A percentile compares a stretch with the other conserved stretches of the same genome.
phyloP scores from a whole-genome alignment of 768 basidiomycete genomes.

The Pisolithus marmoratus region DNA sequence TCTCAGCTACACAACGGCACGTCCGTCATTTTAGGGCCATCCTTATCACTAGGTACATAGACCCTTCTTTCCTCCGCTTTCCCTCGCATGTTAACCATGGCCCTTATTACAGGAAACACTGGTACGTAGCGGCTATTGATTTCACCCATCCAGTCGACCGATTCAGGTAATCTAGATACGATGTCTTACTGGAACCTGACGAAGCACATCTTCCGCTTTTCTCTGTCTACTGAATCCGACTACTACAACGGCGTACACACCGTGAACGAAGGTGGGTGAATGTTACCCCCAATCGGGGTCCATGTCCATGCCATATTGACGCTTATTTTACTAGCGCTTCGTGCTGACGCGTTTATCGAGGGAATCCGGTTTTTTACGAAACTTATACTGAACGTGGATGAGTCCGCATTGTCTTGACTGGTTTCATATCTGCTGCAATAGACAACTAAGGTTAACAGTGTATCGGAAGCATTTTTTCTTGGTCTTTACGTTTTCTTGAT shows the following conservation, averaged over 20 bases:
- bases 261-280: constrained; percentile 12
- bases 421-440: not conserved
- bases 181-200: constrained; percentile 16
- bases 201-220: constrained; percentile 56
- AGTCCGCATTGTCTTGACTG: constrained; percentile 27
- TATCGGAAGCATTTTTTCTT: too few species aligned
- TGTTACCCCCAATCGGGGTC: not conserved
- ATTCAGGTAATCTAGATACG: constrained; percentile 8
- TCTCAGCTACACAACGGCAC: constrained; percentile 6
- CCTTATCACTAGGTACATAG: constrained; percentile 8
- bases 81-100: not conserved
- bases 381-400: constrained; percentile 63
- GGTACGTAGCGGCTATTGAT: constrained; percentile 4
- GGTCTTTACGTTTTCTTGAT: too few species aligned
- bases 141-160: not conserved
- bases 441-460: too few species aligned
- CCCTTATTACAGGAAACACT: constrained; percentile 10
- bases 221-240: constrained; percentile 14
- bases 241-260: constrained; percentile 13
- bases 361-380: constrained; percentile 62
- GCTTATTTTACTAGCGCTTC: constrained; percentile 32
- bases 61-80: not conserved
- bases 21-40: constrained; percentile 11
- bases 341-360: constrained; percentile 49
- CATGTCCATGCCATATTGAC: not conserved